Conservation (phyloP, 2,329 filamentous ascomycete genomes). For the Botrytis porri region DNA sequence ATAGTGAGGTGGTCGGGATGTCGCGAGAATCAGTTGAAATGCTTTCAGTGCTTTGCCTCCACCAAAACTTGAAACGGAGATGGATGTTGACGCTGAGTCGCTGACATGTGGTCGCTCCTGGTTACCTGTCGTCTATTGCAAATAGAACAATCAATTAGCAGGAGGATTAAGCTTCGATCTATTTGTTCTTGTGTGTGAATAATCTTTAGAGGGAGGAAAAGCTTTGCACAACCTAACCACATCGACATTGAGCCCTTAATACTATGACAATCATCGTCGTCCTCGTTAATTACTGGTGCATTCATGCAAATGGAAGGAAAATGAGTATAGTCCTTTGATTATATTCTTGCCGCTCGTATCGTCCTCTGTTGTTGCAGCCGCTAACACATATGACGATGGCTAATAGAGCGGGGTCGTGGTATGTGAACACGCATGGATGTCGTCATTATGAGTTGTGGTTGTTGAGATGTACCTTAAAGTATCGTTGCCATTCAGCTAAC, state of each 20-base stretch:
- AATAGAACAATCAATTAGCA: not conserved
- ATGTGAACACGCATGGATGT: not conserved
- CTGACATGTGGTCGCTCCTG: not conserved
- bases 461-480: not conserved
- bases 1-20: not conserved
- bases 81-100: not conserved
- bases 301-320: not conserved
- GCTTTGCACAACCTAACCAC: too few relatives aligned
- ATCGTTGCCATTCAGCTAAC: not conserved
- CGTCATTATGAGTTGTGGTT: not conserved
- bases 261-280: not conserved
- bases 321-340: not conserved
- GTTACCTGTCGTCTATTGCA: not conserved
- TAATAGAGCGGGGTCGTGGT: not conserved
- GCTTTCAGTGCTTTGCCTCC: not conserved
- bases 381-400: not conserved
- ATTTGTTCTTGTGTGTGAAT: not conserved
- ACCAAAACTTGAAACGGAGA: not conserved
- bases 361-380: not conserved
- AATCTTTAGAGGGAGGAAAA: not conserved
- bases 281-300: too few relatives aligned
- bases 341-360: not conserved
- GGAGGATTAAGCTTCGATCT: not conserved
- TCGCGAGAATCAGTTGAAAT: not conserved
- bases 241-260: not conserved